phyloP scores from a whole-genome alignment of 23 red algal genomes.

The Agarophyton chilense region DNA sequence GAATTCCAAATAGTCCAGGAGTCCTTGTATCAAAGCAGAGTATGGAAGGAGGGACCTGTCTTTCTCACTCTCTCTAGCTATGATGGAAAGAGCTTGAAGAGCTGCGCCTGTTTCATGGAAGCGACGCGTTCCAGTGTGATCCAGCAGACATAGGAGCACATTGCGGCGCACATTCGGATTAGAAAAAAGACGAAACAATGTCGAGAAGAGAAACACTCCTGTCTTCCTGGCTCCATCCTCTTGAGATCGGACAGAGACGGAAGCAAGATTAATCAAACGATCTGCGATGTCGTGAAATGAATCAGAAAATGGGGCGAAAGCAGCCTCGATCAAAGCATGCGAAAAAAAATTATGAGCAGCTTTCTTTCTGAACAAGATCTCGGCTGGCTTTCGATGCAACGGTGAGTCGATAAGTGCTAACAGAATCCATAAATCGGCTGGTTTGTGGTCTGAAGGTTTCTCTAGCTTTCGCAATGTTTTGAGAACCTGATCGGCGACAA shows the following conservation, averaged over 20 bases:
- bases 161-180: slow-evolving; percentile 28
- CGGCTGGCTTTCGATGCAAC: slow-evolving; percentile 58
- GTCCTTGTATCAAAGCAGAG: slow-evolving; percentile 52
- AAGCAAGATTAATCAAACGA: slow-evolving; percentile 25
- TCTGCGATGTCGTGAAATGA: slow-evolving; percentile 12
- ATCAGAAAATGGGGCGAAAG: slow-evolving; percentile 64
- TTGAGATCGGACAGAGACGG: slow-evolving; percentile 14
- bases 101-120: slow-evolving; percentile 46
- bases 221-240: slow-evolving; percentile 34
- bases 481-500: slow-evolving; percentile 49
- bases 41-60: slow-evolving; percentile 49
- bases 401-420: slow-evolving; percentile 63
- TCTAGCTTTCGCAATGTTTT: slow-evolving; percentile 16
- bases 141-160: slow-evolving; percentile 45
- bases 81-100: slow-evolving; percentile 57
- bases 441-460: slow-evolving; percentile 51
- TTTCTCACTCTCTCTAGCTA: slow-evolving; percentile 25
- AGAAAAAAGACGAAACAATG: slow-evolving; percentile 44
- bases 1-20: slow-evolving; percentile 73
- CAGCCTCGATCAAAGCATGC: slow-evolving; percentile 49
- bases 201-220: slow-evolving; percentile 49
- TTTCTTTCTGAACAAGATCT: slow-evolving; percentile 67
- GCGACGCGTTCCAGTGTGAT: slow-evolving; percentile 58
- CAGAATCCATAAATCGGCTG: slow-evolving; percentile 65
- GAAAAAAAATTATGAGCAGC: slow-evolving; percentile 20